These are phyloP conservation scores for Penicillium sp. DNA, from an alignment of 2,329 filamentous ascomycete genomes.

Conservation along the genomic window DNA sequence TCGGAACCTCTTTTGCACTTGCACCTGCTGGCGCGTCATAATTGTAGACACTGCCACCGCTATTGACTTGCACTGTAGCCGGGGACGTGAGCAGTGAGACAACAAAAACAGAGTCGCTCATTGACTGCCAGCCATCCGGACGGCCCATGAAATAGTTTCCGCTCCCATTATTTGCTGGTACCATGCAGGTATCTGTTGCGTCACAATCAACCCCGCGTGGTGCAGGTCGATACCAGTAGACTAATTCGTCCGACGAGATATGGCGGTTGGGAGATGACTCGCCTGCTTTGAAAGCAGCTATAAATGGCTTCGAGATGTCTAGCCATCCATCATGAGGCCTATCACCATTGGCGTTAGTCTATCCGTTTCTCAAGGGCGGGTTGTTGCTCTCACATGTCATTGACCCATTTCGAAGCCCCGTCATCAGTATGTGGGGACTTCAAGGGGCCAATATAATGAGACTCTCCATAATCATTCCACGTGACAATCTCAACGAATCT, in stretches of 20 bases:
- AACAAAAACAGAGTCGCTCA: conserved; percentile 55
- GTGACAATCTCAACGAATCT: conserved; percentile 51
- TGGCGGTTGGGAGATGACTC: conserved; percentile 37
- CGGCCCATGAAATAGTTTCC: conserved; percentile 55
- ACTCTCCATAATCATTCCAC: conserved; percentile 57
- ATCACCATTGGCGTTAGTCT: neutral
- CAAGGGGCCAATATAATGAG: conserved; percentile 53
- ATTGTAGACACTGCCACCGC: conserved; percentile 10
- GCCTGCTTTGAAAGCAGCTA: conserved; percentile 53
- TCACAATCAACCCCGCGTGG: conserved; percentile 51
- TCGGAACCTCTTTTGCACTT: conserved; percentile 42
- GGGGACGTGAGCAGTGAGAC: conserved; percentile 50
- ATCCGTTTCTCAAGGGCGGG: no score
- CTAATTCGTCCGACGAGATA: conserved; percentile 50
- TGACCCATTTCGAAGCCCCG: conserved; percentile 49
- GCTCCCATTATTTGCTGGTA: conserved; percentile 46
- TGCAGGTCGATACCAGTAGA: conserved; percentile 59
- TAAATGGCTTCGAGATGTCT: conserved; percentile 55
- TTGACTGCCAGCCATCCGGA: conserved; percentile 52
- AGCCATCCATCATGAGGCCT: conserved; percentile 55
- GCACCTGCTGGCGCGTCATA: conserved; percentile 44
- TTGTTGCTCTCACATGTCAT: conserved; percentile 44
- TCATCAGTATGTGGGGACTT: conserved; percentile 41
- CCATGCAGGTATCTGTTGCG: conserved; percentile 53
- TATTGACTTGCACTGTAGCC: conserved; percentile 44